Evolutionary conservation across 352 stramenopile species (phyloP), one percentile per base, ranked within the genome.

Genomic region (Phytopythium delawarense): DNA sequence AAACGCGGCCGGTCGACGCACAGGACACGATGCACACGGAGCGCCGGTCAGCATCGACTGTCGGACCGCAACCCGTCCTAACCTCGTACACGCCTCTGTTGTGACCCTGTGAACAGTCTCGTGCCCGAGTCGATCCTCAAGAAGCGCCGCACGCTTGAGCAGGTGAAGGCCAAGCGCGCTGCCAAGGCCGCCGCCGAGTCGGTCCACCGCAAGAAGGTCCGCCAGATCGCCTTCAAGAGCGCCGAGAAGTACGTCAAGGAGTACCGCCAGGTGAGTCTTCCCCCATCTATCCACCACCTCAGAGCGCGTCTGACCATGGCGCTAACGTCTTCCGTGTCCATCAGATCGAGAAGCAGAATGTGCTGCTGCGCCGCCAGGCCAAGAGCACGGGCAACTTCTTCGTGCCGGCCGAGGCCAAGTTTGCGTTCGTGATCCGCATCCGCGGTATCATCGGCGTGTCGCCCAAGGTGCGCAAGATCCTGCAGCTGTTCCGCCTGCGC

Each of bases 241-340:
- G 96, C 97, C n/a, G 92, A 99, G 78, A 98, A 99, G 84, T 99
- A 99, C 84, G 84, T 98, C 58, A 98, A 98, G 71, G 97, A 99
- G 78, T 99, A 99, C 94, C 90, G 90, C 54, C 81, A 89, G 64
- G 81, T 96, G 76, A 82, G 12, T 51, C 16, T 3, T 4, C 3
- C 8, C n/a, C 5, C n/a, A 18, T 46, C 4, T 13, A n/a, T 53
- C 3, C 35, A 2, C 7, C 37, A 58, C 25, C 25, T 30, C 3
- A 3, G 25, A 30, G 1, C 25, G 1, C 9, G 16, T 21, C 9
- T 32, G 48, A 32, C 28, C 28, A 32, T 32, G 28, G 28, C 28
- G 28, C 28, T 32, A 7, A 32, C 5, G 5, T 15, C 21, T 40
- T 2, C 23, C 2, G 1, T 34, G 21, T 18, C 21, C 1, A 54